Evolutionary conservation across 2,329 filamentous ascomycete genomes (phyloP), one percentile per base, ranked within the genome.

Genomic region (Verticillium nonalfalfae): DNA sequence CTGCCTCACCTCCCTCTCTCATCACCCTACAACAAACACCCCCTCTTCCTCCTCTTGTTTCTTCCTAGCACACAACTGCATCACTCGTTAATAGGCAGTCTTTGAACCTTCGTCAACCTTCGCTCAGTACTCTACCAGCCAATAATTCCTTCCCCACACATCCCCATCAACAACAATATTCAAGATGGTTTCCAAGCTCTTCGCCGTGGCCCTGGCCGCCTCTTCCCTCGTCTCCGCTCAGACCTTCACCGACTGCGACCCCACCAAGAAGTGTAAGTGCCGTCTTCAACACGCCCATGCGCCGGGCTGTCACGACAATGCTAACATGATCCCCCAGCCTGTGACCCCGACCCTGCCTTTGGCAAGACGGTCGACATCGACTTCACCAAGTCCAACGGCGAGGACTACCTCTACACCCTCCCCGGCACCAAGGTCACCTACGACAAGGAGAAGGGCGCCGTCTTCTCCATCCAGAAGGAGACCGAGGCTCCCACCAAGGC

Each of bases 331-430:
- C 9, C 55, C 14, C 3, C 62, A 85, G 83, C 71, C 38, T 98
- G 94, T 78, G 85, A 90, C 58, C 74, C 89, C 62, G 83, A 96
- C 73, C 83, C 90, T 65, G 94, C 93, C 11, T 81, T 97, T 14
- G 92, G 90, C 59, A 86, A 73, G 77, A 78, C 74, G 52, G 67
- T 77, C 59, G 67, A 68, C 62, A 87, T 93, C 72, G 91, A 97
- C 79, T 95, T 97, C 78, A 89, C 86, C 63, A 90, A 90, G 61
- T 72, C 79, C 39, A 93, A 88, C 65, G 79, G 84, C 65, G 93
- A 88, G 64, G 79, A 84, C 65, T 74, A 77, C 68, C 83, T 86
- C 74, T 74, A 72, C 36, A 65, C 69, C 56, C 75, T 78, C 56
- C 73, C 72, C 6, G 83, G 81, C 63, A 85, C 83, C 64, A 73